Conservation (phyloP, 2,329 filamentous ascomycete genomes). For the Conoideocrella luteorostrata region DNA sequence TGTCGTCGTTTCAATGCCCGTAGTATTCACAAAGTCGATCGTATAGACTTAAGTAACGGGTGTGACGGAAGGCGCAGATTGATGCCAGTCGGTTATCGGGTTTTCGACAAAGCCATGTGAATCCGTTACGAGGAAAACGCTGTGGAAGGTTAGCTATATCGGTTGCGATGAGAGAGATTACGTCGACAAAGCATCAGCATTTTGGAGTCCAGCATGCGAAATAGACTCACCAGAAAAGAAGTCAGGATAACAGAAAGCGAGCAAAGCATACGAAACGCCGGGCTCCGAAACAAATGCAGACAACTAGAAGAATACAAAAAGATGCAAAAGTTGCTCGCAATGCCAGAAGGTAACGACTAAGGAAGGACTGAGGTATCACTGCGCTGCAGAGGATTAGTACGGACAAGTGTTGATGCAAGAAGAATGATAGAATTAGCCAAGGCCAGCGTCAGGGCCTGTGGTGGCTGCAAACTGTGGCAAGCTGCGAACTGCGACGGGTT, state of each 20-base stretch:
- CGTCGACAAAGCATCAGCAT: background rate
- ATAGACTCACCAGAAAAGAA: slow-evolving; percentile 4
- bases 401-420: slow-evolving; percentile 3
- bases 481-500: too few relatives aligned
- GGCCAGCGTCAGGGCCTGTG: background rate
- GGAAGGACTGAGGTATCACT: slow-evolving; percentile 1
- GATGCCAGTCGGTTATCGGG: slow-evolving; percentile 15
- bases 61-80: background rate
- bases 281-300: slow-evolving; percentile 18
- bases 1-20: slow-evolving; percentile 16
- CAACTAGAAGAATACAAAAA: slow-evolving; percentile 12
- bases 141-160: slow-evolving; percentile 11
- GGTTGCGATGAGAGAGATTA: too few relatives aligned
- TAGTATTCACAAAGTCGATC: background rate
- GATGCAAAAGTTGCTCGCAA: slow-evolving; percentile 10
- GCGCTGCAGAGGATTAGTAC: slow-evolving; percentile 3
- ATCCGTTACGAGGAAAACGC: background rate
- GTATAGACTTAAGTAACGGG: background rate
- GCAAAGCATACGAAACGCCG: slow-evolving; percentile 21
- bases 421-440: background rate
- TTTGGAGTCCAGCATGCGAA: background rate
- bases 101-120: slow-evolving; percentile 25
- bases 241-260: slow-evolving; percentile 4
- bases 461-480: slow-evolving; percentile 1
- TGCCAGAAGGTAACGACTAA: slow-evolving; percentile 1